Evolutionary conservation across 1,284 basidiomycete species (phyloP), one percentile per base, ranked within the genome.

Genomic region (Exobasidium cylindrosporum): DNA sequence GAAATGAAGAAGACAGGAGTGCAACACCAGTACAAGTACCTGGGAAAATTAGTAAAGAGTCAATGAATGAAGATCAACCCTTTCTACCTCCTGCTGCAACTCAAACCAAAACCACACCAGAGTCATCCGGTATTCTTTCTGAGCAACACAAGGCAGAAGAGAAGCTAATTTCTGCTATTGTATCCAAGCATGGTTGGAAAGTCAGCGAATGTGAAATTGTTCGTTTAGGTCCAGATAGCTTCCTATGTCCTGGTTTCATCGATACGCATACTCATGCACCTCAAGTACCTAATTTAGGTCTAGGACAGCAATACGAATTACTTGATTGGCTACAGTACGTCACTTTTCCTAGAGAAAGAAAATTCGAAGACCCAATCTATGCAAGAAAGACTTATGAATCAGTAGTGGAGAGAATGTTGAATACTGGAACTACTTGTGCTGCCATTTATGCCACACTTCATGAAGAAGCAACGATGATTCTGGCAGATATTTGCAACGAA

Each of bases 371-470:
- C 74, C 64, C 84, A 1, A 79, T 83, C 0, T 92, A 92, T 79
- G 93, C 94, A 1, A 79, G 83, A 53, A 83, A 82, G 54, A 83
- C 87, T 0, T 97, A 97, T 77, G 80, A 83, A 23, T 83, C 84
- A 13, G 89, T 92, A 29, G 89, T 97, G 24, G 83, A 85, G 61
- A 84, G 90, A 17, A 84, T 88, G 24, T 85, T 97, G 47, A 85
- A 89, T 67, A 60, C 57, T 21, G 66, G 53, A 21, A 96, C 92
- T 0, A 95, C 93, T 0, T 96, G 92, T 0, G 91, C 89, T 69
- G 95, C 91, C 80, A 96, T 96, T 81, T 97, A 92, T 79, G 90
- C 87, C 11, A 89, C 88, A 0, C 80, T 95, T 4, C 92, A 98
- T 80, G 82, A 88, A 21, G 88, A 90, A 64, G 86, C 89, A 0